A percentile compares a stretch with the other conserved stretches of the same genome.
These are phyloP conservation scores for Fusarium lyarnte DNA, from an alignment of 2,329 filamentous ascomycete species.

Conservation along the genomic window DNA sequence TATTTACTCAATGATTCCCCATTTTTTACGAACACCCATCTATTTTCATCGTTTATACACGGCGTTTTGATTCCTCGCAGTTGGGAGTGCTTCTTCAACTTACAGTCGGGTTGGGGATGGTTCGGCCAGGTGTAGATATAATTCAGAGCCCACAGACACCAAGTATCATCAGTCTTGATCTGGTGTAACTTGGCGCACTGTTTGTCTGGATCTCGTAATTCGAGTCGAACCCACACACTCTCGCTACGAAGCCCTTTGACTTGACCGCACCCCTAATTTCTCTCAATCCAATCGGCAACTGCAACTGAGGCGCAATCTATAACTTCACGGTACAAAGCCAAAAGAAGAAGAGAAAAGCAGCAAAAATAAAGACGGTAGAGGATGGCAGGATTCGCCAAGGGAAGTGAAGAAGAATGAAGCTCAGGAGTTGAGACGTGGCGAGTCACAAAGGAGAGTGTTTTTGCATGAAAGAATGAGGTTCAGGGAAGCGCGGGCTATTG, in stretches of 20 bases:
- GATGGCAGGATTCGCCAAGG: background rate
- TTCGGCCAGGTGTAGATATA: slow-evolving; percentile 19
- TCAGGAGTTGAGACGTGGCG: background rate
- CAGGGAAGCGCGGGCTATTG: slow-evolving; percentile 5
- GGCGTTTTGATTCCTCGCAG: slow-evolving; percentile 19
- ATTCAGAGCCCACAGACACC: background rate
- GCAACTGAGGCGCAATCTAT: background rate
- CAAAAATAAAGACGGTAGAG: background rate
- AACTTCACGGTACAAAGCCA: background rate
- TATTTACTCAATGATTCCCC: slow-evolving; percentile 31
- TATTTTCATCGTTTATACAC: slow-evolving; percentile 14
- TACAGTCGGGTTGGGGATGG: background rate
- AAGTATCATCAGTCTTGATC: background rate
- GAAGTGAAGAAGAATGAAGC: background rate
- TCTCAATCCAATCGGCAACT: background rate
- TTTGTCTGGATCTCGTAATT: background rate
- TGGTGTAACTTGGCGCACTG: background rate
- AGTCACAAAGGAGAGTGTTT: background rate
- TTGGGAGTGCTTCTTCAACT: background rate
- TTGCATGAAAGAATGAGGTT: slow-evolving; percentile 7
- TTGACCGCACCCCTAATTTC: background rate
- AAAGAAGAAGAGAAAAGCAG: background rate
- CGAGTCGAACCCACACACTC: background rate
- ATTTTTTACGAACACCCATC: background rate
- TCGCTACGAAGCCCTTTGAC: background rate